phyloP scores from a whole-genome alignment of 1,284 basidiomycete genomes.

The Cryptococcus hybrid region DNA sequence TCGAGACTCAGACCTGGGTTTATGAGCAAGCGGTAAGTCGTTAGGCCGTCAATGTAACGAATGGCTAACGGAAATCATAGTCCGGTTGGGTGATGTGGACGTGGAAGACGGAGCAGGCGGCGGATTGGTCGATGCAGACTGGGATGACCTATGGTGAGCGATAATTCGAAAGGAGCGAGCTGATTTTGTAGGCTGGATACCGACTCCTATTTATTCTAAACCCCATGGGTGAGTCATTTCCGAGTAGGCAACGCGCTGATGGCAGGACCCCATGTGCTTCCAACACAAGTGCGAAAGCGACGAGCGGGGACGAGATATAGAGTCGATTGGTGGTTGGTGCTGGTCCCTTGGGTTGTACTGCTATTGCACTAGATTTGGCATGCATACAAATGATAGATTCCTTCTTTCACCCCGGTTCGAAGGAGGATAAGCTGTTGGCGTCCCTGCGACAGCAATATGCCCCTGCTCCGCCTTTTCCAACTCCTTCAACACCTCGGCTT shows the following conservation, averaged over 20 bases:
- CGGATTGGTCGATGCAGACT: constrained; percentile 63
- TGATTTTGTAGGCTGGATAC: constrained; percentile 34
- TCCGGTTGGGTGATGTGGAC: constrained; percentile 41
- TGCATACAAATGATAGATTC: not conserved
- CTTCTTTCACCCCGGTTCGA: too few species aligned
- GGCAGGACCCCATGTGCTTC: constrained; percentile 7
- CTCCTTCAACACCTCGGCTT: constrained; percentile 36
- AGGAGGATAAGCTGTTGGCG: too few species aligned
- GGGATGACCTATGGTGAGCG: constrained; percentile 37
- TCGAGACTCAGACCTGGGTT: constrained; percentile 69
- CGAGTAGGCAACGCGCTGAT: not conserved
- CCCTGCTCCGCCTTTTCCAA: constrained; percentile 35
- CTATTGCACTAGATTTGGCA: not conserved
- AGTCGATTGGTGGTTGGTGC: too few species aligned
- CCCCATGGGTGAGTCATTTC: constrained; percentile 29
- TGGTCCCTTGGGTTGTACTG: too few species aligned
- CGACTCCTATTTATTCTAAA: constrained; percentile 35
- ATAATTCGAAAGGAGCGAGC: not conserved
- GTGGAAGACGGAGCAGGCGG: constrained; percentile 51
- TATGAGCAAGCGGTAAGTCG: constrained; percentile 46
- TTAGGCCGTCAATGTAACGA: not conserved
- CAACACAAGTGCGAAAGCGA: too few species aligned
- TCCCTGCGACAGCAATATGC: constrained; percentile 1
- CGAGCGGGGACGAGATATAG: too few species aligned
- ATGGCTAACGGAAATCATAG: constrained; percentile 7